Percentiles rank a stretch among this genome's conserved stretches.
These are phyloP conservation scores for Fusarium sp. DNA, from an alignment of 2,329 filamentous ascomycete species.

Conservation along the genomic window DNA sequence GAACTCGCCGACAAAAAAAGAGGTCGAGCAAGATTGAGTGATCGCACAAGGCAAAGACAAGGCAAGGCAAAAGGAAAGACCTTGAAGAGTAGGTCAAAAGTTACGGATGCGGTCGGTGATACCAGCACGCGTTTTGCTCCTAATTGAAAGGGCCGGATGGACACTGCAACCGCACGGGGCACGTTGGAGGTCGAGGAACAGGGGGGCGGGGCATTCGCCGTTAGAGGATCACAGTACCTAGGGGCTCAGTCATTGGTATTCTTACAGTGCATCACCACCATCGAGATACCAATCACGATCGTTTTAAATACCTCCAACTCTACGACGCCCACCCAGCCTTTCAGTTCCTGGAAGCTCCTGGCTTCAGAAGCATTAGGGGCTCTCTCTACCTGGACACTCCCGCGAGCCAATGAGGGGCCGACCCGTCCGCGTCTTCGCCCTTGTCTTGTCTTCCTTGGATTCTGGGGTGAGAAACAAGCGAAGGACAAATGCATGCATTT, in stretches of 20 bases:
- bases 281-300: conserved; percentile 4
- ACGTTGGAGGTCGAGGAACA: conserved; percentile 32
- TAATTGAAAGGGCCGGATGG: conserved; percentile 43
- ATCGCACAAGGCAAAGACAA: conserved; percentile 32
- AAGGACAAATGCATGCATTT: conserved; percentile 29
- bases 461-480: conserved; percentile 31
- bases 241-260: conserved; percentile 25
- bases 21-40: conserved; percentile 34
- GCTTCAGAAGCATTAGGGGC: conserved; percentile 42
- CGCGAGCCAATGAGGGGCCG: conserved; percentile 42
- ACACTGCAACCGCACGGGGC: conserved; percentile 42
- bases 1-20: conserved; percentile 36
- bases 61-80: conserved; percentile 34
- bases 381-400: conserved; percentile 30
- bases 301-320: conserved; percentile 15
- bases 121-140: conserved; percentile 47
- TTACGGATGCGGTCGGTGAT: conserved; percentile 44
- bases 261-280: not conserved
- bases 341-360: conserved; percentile 34
- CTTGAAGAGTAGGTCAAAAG: conserved; percentile 34
- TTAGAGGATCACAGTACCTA: conserved; percentile 26
- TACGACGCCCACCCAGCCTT: conserved; percentile 33
- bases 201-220: conserved; percentile 36
- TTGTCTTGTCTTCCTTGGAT: conserved; percentile 30
- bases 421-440: conserved; percentile 40